These are phyloP conservation scores for Bruguiera gymnorhiza DNA, from an alignment of 345 rosid genomes.

Conservation along the genomic window DNA sequence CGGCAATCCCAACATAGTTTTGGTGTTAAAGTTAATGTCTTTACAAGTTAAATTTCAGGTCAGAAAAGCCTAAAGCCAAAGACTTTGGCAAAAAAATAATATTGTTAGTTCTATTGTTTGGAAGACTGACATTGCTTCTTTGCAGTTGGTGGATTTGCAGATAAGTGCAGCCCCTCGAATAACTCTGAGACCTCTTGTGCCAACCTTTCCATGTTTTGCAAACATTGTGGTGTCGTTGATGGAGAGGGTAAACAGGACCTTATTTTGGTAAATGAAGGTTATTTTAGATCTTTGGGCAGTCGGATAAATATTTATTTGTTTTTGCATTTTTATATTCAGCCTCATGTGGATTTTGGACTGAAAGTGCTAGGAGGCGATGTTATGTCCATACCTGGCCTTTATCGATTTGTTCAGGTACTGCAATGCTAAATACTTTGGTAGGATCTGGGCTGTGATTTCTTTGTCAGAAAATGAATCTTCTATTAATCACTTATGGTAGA, in stretches of 20 bases:
- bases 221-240: slow-evolving; percentile 54
- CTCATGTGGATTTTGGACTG: slow-evolving; percentile 72
- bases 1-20: slow-evolving; percentile 67
- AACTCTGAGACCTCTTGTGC: slow-evolving; percentile 69
- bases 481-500: neutral
- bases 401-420: slow-evolving; percentile 80
- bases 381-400: slow-evolving; percentile 79
- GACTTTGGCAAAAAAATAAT: slow-evolving; percentile 1
- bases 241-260: slow-evolving; percentile 48
- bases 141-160: slow-evolving; percentile 67
- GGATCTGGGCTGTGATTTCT: slow-evolving; percentile 24
- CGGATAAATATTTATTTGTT: neutral
- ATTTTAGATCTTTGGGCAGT: neutral
- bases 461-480: slow-evolving; percentile 1
- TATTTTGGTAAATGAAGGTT: neutral
- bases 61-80: slow-evolving; percentile 19
- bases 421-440: slow-evolving; percentile 41
- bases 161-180: slow-evolving; percentile 47
- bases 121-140: slow-evolving; percentile 20
- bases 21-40: slow-evolving; percentile 54
- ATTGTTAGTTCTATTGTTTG: neutral
- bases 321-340: slow-evolving; percentile 39
- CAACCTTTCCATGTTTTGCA: slow-evolving; percentile 75
- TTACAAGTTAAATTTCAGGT: slow-evolving; percentile 59
- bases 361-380: slow-evolving; percentile 72